Base-by-base conservation (phyloP, 2,329 filamentous ascomycete genomes). In the Fusarium euwallaceae region DNA sequence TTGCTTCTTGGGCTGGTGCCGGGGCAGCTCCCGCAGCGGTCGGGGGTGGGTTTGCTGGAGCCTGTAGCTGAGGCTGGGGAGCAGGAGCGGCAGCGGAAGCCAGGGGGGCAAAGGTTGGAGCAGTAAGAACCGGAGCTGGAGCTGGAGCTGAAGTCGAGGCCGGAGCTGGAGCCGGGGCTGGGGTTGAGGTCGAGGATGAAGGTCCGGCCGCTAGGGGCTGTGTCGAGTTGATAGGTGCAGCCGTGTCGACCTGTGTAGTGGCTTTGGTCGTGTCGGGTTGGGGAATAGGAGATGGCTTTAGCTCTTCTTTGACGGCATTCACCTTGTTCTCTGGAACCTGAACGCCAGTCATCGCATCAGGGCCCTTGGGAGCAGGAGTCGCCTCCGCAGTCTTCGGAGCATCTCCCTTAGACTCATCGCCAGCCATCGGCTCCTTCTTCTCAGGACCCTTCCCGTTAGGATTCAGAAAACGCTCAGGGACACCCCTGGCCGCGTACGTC, bases 391-490 rank as follows among this genome's bases (percentile, higher is more conserved):
- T 37, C 32, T 78, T 70, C 10, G 58, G 6, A 34, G 62, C 53
- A 20, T 78, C 78, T 12, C 24, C 73, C n/a, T 76, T 66, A n/a
- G 39, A 11, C 55, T 72, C 67, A 37, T 69, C 67, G 12, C 73
- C 55, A 32, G 64, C 37, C n/a, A 71, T 73, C 24, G 56, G 48
- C 29, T 67, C 63, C 22, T 67, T 69, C 61, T 73, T 74, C 56
- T 77, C 75, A 12, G 72, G 76, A 24, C 75, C 82, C 61, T 77
- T 78, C 67, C 65, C 77, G 29, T 80, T 72, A 9, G 85, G 85
- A 60, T 87, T 82, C 45, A 88, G 71, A 80, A 98, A 98, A 61
- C 94, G 89, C 67, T 91, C 91, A 0, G 95, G 96, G 27, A 98
- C 95, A 8, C 95, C 95, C 43, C 87, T 88, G 10, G 93, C 94